A percentile compares a stretch with the other conserved stretches of the same genome.
phyloP scores from a whole-genome alignment of 768 basidiomycete genomes.

The Tricholoma furcatifolium region DNA sequence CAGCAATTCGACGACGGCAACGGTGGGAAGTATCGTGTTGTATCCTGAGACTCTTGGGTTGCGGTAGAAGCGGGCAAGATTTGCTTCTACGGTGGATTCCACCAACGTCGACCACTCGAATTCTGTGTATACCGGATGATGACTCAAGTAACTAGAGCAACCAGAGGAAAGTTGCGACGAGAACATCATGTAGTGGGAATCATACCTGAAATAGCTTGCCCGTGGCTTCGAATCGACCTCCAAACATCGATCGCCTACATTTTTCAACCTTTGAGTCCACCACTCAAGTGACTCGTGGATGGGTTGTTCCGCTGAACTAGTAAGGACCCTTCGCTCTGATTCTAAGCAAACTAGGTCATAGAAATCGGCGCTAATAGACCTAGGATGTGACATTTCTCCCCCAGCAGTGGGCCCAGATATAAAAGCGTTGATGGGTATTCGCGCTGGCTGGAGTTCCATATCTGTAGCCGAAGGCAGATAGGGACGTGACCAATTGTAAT shows the following conservation, averaged over 20 bases:
- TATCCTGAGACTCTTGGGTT: background rate
- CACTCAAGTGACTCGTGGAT: constrained; percentile 44
- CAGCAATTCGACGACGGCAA: constrained; percentile 18
- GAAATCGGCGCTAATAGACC: constrained; percentile 46
- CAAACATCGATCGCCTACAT: constrained; percentile 37
- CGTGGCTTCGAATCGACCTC: constrained; percentile 34
- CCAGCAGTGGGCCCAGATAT: constrained; percentile 55
- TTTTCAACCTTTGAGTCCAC: constrained; percentile 41
- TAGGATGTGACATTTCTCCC: constrained; percentile 31
- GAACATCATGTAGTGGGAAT: too few species aligned
- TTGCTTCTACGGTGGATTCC: constrained; percentile 8
- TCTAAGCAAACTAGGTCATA: constrained; percentile 47
- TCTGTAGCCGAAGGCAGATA: constrained; percentile 52
- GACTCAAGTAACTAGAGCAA: constrained; percentile 1
- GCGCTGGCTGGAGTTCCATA: constrained; percentile 45
- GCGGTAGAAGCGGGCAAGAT: constrained; percentile 6
- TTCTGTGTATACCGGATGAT: constrained; percentile 11
- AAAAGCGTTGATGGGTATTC: constrained; percentile 56
- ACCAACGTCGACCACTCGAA: constrained; percentile 19
- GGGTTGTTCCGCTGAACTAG: constrained; percentile 32
- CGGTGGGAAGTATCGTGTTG: background rate
- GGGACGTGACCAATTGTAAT: constrained; percentile 56
- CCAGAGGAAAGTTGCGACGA: too few species aligned
- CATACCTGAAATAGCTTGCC: too few species aligned
- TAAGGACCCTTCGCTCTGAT: constrained; percentile 27